These are phyloP conservation scores for Xylariaceae sp. DNA, from an alignment of 2,329 filamentous ascomycete species.

Conservation along the genomic window DNA sequence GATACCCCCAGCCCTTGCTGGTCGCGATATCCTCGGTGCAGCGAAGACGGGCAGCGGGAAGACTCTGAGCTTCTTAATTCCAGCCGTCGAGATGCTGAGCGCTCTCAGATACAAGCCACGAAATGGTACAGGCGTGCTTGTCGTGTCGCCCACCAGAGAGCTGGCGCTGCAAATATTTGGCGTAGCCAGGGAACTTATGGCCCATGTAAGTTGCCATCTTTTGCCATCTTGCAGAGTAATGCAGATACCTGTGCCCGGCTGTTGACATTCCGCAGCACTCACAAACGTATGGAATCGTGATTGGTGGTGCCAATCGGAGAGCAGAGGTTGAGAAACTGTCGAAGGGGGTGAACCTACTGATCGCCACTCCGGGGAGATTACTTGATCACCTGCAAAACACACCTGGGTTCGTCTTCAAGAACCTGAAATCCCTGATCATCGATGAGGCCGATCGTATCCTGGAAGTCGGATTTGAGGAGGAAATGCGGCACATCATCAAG, in stretches of 20 bases:
- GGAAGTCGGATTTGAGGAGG: constrained; percentile 96
- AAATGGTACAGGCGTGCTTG: constrained; percentile 86
- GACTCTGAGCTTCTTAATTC: constrained; percentile 89
- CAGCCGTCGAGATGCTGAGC: constrained; percentile 86
- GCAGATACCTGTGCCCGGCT: constrained; percentile 23
- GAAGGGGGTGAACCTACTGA: constrained; percentile 90
- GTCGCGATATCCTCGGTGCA: constrained; percentile 86
- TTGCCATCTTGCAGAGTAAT: not conserved
- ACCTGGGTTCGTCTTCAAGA: constrained; percentile 57
- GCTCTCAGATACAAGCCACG: constrained; percentile 83
- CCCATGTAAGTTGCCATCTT: constrained; percentile 28
- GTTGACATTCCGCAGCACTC: constrained; percentile 55
- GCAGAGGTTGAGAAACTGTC: constrained; percentile 90
- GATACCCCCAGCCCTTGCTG: constrained; percentile 82
- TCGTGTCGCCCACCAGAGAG: constrained; percentile 90
- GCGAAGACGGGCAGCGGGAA: constrained; percentile 93
- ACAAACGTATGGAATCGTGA: constrained; percentile 92
- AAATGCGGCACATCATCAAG: constrained; percentile 95
- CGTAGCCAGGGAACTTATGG: constrained; percentile 88
- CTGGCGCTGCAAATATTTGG: constrained; percentile 93
- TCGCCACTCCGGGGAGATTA: constrained; percentile 86
- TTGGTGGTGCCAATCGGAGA: constrained; percentile 84
- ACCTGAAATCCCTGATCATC: constrained; percentile 77
- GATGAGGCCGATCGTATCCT: constrained; percentile 96
- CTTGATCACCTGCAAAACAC: constrained; percentile 94